phyloP scores from a whole-genome alignment of 768 basidiomycete genomes.

The Peribolospora baueri region DNA sequence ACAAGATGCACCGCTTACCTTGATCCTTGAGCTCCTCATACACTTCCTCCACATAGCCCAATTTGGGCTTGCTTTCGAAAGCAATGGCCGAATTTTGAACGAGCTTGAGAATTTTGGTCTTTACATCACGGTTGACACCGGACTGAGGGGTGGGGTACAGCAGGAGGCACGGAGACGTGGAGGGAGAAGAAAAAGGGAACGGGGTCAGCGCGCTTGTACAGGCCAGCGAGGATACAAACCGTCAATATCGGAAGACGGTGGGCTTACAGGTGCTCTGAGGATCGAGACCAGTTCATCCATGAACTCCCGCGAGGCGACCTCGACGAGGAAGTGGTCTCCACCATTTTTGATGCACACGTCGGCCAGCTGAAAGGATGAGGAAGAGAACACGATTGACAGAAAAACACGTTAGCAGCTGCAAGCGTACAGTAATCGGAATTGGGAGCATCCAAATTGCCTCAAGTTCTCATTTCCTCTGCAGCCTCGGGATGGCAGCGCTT shows the following conservation, averaged over 20 bases:
- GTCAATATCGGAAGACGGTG: too few relatives aligned
- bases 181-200: background rate
- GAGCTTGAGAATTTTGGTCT: constrained; percentile 44
- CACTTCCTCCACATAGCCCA: constrained; percentile 51
- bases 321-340: constrained; percentile 65
- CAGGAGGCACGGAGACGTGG: too few relatives aligned
- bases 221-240: too few relatives aligned
- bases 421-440: background rate
- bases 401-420: background rate
- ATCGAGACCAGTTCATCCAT: constrained; percentile 38
- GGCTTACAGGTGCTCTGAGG: too few relatives aligned
- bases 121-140: constrained; percentile 44
- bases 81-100: constrained; percentile 88
- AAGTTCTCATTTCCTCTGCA: too few relatives aligned
- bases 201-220: too few relatives aligned
- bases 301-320: constrained; percentile 70
- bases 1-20: too few relatives aligned
- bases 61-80: constrained; percentile 51
- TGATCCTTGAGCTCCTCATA: constrained; percentile 42
- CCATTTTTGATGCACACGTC: constrained; percentile 93
- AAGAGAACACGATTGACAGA: constrained; percentile 3
- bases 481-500: background rate
- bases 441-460: background rate
- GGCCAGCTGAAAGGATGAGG: constrained; percentile 33
- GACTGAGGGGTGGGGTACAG: too few relatives aligned